phyloP scores from a whole-genome alignment of 164 flowering plant species.

The Vitis amurensis region DNA sequence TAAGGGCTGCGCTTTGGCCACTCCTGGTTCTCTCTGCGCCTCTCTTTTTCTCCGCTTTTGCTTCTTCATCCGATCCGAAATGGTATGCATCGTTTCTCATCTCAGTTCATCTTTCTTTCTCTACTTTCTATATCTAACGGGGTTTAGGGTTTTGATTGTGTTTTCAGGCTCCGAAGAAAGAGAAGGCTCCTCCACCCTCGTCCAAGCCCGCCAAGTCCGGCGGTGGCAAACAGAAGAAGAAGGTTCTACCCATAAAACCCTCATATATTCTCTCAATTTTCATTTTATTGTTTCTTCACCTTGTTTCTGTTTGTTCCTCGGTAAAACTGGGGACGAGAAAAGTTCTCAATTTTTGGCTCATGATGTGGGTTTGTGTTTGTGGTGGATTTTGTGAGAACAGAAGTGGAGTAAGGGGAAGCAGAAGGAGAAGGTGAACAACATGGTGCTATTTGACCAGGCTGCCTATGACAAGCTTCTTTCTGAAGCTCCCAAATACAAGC shows the following conservation, averaged over 20 bases:
- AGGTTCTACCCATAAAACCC: constrained; percentile 4
- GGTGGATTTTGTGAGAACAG: constrained; percentile 12
- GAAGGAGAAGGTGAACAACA: constrained; percentile 44
- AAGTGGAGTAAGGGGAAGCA: constrained; percentile 48
- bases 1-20: too few species aligned
- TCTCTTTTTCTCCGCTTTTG: too few species aligned
- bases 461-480: constrained; percentile 35
- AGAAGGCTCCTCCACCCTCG: constrained; percentile 41
- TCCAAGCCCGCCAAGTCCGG: constrained; percentile 49
- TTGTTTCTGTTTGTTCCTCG: not conserved
- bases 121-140: too few species aligned
- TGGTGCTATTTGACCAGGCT: constrained; percentile 36
- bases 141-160: too few species aligned
- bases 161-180: constrained; percentile 42
- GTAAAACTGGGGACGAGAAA: not conserved
- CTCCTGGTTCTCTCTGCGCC: too few species aligned
- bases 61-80: too few species aligned
- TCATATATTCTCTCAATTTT: not conserved
- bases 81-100: too few species aligned
- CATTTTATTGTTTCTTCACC: too few species aligned
- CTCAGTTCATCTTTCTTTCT: too few species aligned
- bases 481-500: constrained; percentile 37
- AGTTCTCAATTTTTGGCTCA: too few species aligned
- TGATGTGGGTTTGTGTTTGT: not conserved
- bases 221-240: constrained; percentile 47